Evolutionary conservation across 306 rosid species (phyloP), one percentile per base, ranked within the genome.

Genomic region (Luffa aegyptiaca): DNA sequence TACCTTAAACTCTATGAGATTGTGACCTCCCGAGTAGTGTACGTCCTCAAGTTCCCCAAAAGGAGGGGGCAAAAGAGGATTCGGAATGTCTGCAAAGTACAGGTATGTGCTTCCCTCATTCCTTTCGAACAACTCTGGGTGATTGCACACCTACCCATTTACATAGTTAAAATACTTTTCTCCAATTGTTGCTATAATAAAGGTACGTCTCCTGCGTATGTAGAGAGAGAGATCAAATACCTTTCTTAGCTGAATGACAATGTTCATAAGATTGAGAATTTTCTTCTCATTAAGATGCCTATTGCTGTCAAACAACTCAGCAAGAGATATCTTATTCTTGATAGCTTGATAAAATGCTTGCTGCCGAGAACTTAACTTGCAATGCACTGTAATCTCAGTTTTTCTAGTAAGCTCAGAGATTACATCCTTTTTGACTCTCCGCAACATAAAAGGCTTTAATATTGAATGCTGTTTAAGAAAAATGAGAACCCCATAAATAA

Each of bases 321-420:
- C 83, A 80, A 95, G 99, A 64, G 99, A 95, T 87, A 95, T 95
- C 88, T 95, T 95, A 89, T 95, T 93, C 92, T 95, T 95, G 81
- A 95, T 91, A 80, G 99, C 99, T 84, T 88, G 94, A 91, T 95
- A 95, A 78, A 95, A 95, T 80, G 97, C 97, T 86, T 95, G 99
- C 81, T 95, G 99, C 82, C 96, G 90, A 83, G 99, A 91, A 85
- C 99, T 95, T 88, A 95, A 87, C 85, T 93, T 93, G 90, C 99
- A 95, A 78, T 95, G 99, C 80, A 95, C 97, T 5, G 89, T 95
- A 84, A 95, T 89, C 87, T 95, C 99, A 49, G 93, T 91, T 91
- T 95, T 95, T 68, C 81, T 77, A 26, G 99, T 91, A 79, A 95
- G 88, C 89, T 95, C 99, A 48, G 99, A 95, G 84, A 95, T 42